Conservation (phyloP, 371 early-diverging fungal genomes). For the Lichtheimia corymbifera region DNA sequence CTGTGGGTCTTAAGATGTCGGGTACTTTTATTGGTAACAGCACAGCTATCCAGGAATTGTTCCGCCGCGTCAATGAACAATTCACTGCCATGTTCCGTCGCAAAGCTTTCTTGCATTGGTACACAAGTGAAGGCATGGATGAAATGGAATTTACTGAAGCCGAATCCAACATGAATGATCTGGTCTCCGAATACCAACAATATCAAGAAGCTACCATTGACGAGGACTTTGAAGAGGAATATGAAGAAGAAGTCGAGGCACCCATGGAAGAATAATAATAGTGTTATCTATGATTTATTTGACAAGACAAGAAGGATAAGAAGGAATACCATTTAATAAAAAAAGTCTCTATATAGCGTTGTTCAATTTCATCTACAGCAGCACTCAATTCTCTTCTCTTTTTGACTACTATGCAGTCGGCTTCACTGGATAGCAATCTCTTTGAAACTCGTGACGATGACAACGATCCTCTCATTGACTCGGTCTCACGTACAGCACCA, state of each 20-base stretch:
- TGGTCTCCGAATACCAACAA: conserved; percentile 96
- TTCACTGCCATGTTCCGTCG: conserved; percentile 93
- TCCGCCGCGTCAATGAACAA: conserved; percentile 89
- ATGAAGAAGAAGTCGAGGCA: conserved; percentile 41
- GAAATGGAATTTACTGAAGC: conserved; percentile 95
- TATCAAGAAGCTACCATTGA: conserved; percentile 91
- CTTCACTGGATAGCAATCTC: conserved; percentile 1
- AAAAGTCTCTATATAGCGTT: no score
- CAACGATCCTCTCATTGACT: conserved; percentile 5
- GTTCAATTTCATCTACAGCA: no score
- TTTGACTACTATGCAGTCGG: no score
- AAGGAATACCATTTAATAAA: no score
- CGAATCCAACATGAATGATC: conserved; percentile 94
- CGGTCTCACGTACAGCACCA: conserved; percentile 3
- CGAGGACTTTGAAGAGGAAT: conserved; percentile 52
- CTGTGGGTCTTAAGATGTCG: conserved; percentile 95
- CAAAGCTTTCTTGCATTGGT: conserved; percentile 98
- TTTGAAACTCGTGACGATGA: conserved; percentile 6
- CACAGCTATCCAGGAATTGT: conserved; percentile 97
- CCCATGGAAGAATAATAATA: conserved; percentile 16
- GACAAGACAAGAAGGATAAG: no score
- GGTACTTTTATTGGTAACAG: conserved; percentile 99
- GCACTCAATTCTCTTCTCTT: no score
- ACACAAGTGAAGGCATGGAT: conserved; percentile 97
- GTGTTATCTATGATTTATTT: no score